A percentile compares a stretch with the other conserved stretches of the same genome.
Conservation (phyloP, 306 rosid species). For the Echinosophora koreensis region DNA sequence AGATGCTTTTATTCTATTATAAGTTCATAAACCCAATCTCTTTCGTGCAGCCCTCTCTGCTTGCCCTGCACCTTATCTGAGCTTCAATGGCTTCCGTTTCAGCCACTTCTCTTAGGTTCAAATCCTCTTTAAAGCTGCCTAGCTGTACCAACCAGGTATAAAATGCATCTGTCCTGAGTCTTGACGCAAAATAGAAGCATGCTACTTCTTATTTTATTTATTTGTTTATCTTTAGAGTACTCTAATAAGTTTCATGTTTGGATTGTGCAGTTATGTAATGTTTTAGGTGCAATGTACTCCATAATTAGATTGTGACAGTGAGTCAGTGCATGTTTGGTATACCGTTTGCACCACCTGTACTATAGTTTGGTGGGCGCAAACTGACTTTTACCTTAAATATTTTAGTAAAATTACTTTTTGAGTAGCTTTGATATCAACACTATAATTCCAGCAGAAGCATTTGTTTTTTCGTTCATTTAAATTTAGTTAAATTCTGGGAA, state of each 20-base stretch:
- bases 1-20: background rate
- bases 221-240: background rate
- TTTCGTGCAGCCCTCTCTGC: conserved; percentile 27
- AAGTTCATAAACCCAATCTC: conserved; percentile 47
- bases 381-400: too few relatives aligned
- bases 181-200: background rate
- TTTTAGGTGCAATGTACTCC: background rate
- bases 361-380: too few relatives aligned
- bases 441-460: too few relatives aligned
- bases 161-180: background rate
- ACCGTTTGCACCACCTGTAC: too few relatives aligned
- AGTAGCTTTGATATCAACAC: too few relatives aligned
- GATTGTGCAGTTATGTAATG: background rate
- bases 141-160: conserved; percentile 50
- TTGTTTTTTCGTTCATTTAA: too few relatives aligned
- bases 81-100: conserved; percentile 72
- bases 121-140: conserved; percentile 50
- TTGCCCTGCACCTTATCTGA: background rate
- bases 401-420: background rate
- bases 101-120: conserved; percentile 57
- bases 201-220: background rate
- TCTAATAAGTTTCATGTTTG: background rate
- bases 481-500: too few relatives aligned
- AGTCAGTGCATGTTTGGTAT: background rate
- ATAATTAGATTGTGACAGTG: too few relatives aligned